A percentile compares a stretch with the other conserved stretches of the same genome.
phyloP scores from a whole-genome alignment of 495 filamentous ascomycete species.

The Pseudomonodictys pantanalensis region DNA sequence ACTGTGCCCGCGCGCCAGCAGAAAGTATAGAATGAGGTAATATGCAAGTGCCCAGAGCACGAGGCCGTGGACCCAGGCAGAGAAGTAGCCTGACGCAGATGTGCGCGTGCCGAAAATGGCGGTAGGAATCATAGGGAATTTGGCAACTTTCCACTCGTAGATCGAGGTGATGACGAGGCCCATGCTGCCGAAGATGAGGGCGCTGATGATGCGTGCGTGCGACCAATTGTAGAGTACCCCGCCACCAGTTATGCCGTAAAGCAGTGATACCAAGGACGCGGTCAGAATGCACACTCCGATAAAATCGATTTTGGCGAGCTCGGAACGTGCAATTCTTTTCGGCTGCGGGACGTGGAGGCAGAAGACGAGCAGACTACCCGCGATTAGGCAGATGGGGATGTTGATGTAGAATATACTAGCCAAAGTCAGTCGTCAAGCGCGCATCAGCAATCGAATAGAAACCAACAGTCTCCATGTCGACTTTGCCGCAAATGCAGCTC shows the following conservation, averaged over 20 bases:
- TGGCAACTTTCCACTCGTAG: neutral
- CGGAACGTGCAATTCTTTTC: neutral
- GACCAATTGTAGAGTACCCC: neutral
- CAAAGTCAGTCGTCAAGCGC: neutral
- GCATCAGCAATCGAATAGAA: neutral
- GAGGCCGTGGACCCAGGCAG: neutral
- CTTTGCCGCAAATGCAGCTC: neutral
- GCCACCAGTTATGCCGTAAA: neutral
- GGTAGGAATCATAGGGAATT: neutral
- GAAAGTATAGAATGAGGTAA: conserved; percentile 1
- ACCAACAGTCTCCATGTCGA: neutral
- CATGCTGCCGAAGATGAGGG: neutral
- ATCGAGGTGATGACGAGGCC: neutral
- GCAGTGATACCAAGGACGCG: neutral
- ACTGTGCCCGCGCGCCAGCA: neutral
- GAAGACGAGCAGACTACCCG: neutral
- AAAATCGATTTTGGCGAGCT: neutral
- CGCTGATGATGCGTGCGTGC: neutral
- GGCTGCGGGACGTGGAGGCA: neutral
- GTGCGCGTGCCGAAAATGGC: neutral
- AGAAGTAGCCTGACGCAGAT: neutral
- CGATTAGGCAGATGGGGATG: neutral
- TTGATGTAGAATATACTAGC: neutral
- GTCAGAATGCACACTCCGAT: neutral
- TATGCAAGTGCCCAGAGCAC: neutral